Evolutionary conservation across 129 eudicot species (phyloP), one percentile per base, ranked within the genome.

Genomic region (Pittosporum tobira): DNA sequence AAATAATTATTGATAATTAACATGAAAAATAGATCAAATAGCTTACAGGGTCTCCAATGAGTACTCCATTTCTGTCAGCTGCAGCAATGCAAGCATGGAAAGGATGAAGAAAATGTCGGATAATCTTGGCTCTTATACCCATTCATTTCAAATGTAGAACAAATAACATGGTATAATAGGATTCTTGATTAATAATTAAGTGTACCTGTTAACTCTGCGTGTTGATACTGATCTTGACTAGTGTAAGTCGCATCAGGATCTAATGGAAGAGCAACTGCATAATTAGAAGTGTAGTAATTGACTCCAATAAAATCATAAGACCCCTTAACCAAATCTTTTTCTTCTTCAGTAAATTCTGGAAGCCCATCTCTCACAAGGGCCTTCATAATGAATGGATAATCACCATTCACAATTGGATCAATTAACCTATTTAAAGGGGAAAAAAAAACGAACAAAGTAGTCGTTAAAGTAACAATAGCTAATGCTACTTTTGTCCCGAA

Each of bases 351-450:
- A 59, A 59, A 59, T 42, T 7, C 0, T 42, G 64, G 64, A 59
- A 59, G 64, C 22, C 51, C 64, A 25, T 59, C 40, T 21, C 37
- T 43, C 64, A 59, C 64, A 37, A 59, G 29, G 34, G 64, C 51
- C 40, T 59, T 40, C 51, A 59, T 43, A 23, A 59, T 59, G 64
- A 59, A 59, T 6, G 64, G 64, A 18, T 59, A 59, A 59, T 59
- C 64, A 37, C 64, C 64, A 16, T 15, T 7, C 24, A 59, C 64
- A 18, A 59, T 7, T 42, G 64, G 64, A 1, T 59, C 64, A 51
- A 59, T 40, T 14, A 59, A 40, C 64, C 64, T 59, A 23, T 16
- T 7, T 8, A 18, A n/a, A n/a, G n/a, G n/a, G n/a, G n/a, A n/a
- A n/a, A n/a, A n/a, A n/a, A n/a, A n/a, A n/a, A n/a, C n/a, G n/a